Base-by-base conservation (phyloP, 176 grass and related monocot genomes). In the Carex scoparia region DNA sequence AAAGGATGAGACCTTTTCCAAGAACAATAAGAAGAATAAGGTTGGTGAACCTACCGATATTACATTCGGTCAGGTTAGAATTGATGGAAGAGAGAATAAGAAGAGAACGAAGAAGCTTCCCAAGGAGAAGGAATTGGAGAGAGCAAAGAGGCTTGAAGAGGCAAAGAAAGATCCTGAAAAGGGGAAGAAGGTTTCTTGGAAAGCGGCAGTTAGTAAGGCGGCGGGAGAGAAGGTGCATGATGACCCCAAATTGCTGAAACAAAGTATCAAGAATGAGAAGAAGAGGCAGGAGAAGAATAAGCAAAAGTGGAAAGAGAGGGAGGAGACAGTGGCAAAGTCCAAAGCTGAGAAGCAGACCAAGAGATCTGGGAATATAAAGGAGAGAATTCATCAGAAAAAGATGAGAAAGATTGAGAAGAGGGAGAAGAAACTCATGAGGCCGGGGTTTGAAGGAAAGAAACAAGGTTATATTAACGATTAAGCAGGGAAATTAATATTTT, bases 211-310 rank as follows among this genome's bases (percentile, higher is more conserved):
- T 35, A 94, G 90, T 56, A 88, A 90, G 12, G 89, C 93, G 18
- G 90, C 96, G 15, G 91, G 93, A 55, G 90, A 92, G 74, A 98
- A 95, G 87, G 96, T 98, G 61, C 96, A 99, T 18, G 96, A 99
- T 64, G 90, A 99, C 58, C 87, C 91, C 0, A 99, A 90, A 86
- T 80, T 95, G 83, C 87, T 99, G 72, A 95, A 88, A 74, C 84
- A 91, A 77, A 95, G 96, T 77, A 86, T 95, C 38, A 99, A 95
- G 85, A 99, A 85, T 69, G 93, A 91, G 57, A 88, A 95, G 79
- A 95, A 94, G 85, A 84, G 85, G 55, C 85, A 91, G 59, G 53
- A 90, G 76, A 95, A 95, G 85, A 85, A 90, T 10, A 82, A 86
- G 0, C 85, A 89, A 12, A 88, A 94, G 53, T 92, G 91, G 93